Evolutionary conservation across 2,329 filamentous ascomycete species (phyloP), one percentile per base, ranked within the genome.

Genomic region (Trichoderma semiorbis): DNA sequence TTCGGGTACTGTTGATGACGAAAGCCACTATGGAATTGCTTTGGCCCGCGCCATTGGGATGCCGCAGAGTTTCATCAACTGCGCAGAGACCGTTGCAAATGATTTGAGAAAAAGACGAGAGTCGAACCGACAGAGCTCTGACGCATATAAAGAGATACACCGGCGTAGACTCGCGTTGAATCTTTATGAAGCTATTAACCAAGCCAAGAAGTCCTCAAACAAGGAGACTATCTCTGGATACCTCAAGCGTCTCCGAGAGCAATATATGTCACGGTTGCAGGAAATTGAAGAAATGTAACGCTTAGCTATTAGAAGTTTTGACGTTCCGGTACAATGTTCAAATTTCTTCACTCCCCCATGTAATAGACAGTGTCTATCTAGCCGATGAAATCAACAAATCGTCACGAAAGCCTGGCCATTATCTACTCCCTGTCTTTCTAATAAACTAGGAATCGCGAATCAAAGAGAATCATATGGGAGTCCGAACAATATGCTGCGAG

Each of bases 1-100:
- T 0, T 87, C 91, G 16, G 95, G 96, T 0, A 88, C 88, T 0
- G 88, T 93, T 1, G 83, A 89, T 70, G 90, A 93, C 69, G 84
- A 89, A 60, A 75, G 79, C 4, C 90, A 94, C 75, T 99, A 99
- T 77, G 96, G 96, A 0, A 87, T 98, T n/a, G 86, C 90, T 0
- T 86, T 98, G 4, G 94, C 95, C 0, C 89, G 89, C 36, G 87
- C 94, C 0, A 85, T 96, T 28, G 90, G 92, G 0, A 86, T 97
- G 7, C 94, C 95, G 0, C 79, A 85, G 0, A 81, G 82, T 1
- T 88, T 97, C 3, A 83, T 97, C 3, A 83, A 90, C 7, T 85
- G 87, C 36, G 95, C 95, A 0, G 89, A 92, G 73, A 78, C 83
- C 0, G 89, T 96, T 5, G 90, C 92, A 0, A 83, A 85, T 3